Conservation (phyloP, 2,329 filamentous ascomycete genomes). For the Trichophyton equinum region DNA sequence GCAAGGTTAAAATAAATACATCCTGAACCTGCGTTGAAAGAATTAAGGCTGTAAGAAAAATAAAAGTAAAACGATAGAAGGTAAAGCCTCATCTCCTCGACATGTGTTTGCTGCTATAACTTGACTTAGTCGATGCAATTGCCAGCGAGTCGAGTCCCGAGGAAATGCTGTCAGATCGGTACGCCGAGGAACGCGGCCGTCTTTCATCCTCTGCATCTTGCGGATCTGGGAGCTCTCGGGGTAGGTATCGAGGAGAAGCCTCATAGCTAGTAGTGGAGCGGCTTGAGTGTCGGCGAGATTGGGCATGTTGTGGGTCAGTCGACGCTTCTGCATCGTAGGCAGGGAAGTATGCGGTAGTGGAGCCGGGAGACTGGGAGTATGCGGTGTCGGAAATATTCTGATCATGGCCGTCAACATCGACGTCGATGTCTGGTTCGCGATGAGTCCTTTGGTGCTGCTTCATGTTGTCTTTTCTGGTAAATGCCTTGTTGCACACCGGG, state of each 20-base stretch:
- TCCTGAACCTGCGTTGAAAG: neutral
- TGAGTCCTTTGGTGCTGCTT: conserved; percentile 56
- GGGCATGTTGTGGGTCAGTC: neutral
- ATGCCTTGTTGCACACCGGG: conserved; percentile 55
- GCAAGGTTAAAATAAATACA: neutral
- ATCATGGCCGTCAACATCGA: conserved; percentile 9
- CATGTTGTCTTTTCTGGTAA: conserved; percentile 59
- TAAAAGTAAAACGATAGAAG: neutral
- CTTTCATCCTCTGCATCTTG: neutral
- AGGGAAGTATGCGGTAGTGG: neutral
- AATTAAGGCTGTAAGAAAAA: neutral
- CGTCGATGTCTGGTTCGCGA: conserved; percentile 24
- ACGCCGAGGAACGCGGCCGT: neutral
- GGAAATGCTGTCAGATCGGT: conserved; percentile 7
- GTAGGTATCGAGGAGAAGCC: neutral
- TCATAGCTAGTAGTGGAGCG: conserved; percentile 7
- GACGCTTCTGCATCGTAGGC: conserved; percentile 5
- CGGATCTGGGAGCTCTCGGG: neutral
- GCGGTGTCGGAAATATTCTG: neutral
- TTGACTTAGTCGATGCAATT: conserved; percentile 7
- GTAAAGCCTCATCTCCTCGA: neutral
- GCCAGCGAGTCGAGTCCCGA: conserved; percentile 8
- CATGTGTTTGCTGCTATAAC: neutral
- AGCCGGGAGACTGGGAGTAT: neutral
- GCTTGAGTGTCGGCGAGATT: conserved; percentile 5